Percentiles rank a stretch among this genome's conserved stretches.
Conservation (phyloP, 2,329 filamentous ascomycete genomes). For the Pestalotiopsis sp. region DNA sequence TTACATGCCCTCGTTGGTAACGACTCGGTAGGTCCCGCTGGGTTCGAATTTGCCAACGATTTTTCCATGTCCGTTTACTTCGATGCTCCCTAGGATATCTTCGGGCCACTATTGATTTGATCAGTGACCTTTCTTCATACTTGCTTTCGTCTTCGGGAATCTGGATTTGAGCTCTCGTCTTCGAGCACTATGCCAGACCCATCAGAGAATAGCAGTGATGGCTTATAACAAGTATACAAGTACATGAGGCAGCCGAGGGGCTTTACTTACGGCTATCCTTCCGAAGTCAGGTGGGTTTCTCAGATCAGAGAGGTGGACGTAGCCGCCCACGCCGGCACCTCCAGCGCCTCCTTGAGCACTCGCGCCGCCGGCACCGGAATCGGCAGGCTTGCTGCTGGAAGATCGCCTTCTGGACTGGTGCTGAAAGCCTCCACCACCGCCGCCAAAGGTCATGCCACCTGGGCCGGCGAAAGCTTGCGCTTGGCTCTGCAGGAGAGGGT, state of each 20-base stretch:
- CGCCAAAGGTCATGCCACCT: slow-evolving; percentile 55
- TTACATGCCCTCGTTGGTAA: slow-evolving; percentile 71
- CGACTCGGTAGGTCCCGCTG: slow-evolving; percentile 64
- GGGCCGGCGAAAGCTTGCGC: slow-evolving; percentile 63
- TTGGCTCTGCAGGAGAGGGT: slow-evolving; percentile 57
- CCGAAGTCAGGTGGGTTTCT: slow-evolving; percentile 69
- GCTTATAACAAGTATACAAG: neutral
- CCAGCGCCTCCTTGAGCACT: slow-evolving; percentile 65
- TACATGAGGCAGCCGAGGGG: neutral
- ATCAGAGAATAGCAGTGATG: neutral
- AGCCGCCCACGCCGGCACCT: slow-evolving; percentile 61
- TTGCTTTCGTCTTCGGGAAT: neutral
- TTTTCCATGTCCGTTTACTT: slow-evolving; percentile 60
- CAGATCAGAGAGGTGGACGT: slow-evolving; percentile 66
- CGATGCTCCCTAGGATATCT: slow-evolving; percentile 69
- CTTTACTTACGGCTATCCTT: slow-evolving; percentile 52
- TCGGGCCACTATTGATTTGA: slow-evolving; percentile 57
- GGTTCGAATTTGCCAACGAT: slow-evolving; percentile 61
- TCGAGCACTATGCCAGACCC: neutral
- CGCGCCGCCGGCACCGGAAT: slow-evolving; percentile 55
- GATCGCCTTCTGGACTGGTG: slow-evolving; percentile 38
- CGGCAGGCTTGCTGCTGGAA: slow-evolving; percentile 39
- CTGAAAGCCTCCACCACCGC: slow-evolving; percentile 53
- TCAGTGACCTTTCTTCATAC: neutral
- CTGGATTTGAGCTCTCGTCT: neutral